A percentile compares a stretch with the other conserved stretches of the same genome.
Conservation (phyloP, 345 rosid species). For the Cardamine chenopodiifolia region DNA sequence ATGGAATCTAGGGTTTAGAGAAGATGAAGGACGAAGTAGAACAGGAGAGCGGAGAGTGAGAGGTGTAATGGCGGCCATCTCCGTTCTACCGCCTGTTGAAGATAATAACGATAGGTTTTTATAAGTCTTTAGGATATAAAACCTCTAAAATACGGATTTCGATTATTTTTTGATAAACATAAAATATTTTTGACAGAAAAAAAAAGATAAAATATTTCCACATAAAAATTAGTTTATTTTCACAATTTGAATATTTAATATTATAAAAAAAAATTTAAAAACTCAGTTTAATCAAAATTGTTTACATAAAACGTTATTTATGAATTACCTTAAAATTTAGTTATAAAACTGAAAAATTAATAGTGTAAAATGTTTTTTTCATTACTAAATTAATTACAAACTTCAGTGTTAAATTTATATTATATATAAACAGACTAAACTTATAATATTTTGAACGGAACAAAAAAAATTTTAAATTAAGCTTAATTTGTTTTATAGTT, state of each 20-base stretch:
- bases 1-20: conserved; percentile 18
- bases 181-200: neutral
- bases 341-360: no score
- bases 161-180: neutral
- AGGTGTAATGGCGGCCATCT: conserved; percentile 20
- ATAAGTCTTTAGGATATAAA: neutral
- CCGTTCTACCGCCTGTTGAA: conserved; percentile 25
- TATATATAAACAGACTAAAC: no score
- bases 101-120: conserved; percentile 16
- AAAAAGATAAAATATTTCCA: no score
- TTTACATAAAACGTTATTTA: neutral
- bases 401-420: no score
- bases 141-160: neutral
- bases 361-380: no score
- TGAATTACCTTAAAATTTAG: neutral
- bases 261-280: no score
- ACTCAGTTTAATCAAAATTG: neutral
- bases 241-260: no score
- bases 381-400: no score
- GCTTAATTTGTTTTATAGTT: no score
- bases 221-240: no score
- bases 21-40: neutral
- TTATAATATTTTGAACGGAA: no score
- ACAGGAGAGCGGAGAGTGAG: conserved; percentile 22
- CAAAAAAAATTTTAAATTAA: no score